Evolutionary conservation across 805 yeast genomes (phyloP).

Genomic region (Zygoascus tannicola): DNA sequence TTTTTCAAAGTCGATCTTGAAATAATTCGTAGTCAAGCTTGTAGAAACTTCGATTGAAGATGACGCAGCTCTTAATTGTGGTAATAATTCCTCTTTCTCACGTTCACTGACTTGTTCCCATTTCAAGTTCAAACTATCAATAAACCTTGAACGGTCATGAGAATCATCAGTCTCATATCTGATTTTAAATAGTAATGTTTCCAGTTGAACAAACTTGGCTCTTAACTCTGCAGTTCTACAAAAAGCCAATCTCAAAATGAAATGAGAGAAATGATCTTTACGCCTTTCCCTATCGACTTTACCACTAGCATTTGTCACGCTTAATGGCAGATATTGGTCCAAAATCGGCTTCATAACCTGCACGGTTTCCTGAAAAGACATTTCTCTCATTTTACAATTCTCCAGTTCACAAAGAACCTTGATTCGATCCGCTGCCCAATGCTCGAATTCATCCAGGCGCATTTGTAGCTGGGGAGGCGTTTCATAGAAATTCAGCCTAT

Average conservation of each 20-base stretch:
- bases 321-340: slow-evolving; percentile 55
- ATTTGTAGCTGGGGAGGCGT: slow-evolving; percentile 76
- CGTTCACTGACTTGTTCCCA: slow-evolving; percentile 59
- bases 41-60: slow-evolving; percentile 17
- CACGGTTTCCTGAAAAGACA: slow-evolving; percentile 56
- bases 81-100: slow-evolving; percentile 46
- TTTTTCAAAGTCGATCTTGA: slow-evolving; percentile 79
- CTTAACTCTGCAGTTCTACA: slow-evolving; percentile 76
- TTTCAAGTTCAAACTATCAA: slow-evolving; percentile 54
- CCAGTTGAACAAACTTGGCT: slow-evolving; percentile 68
- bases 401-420: slow-evolving; percentile 80
- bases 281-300: slow-evolving; percentile 45
- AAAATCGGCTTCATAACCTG: slow-evolving; percentile 55
- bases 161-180: slow-evolving; percentile 58
- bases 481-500: slow-evolving; percentile 65
- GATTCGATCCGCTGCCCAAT: slow-evolving; percentile 90
- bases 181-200: slow-evolving; percentile 60
- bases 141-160: slow-evolving; percentile 61
- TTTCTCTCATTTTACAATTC: slow-evolving; percentile 56
- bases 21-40: slow-evolving; percentile 45
- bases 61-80: slow-evolving; percentile 41
- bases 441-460: slow-evolving; percentile 85
- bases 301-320: slow-evolving; percentile 26
- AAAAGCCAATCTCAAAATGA: slow-evolving; percentile 76
- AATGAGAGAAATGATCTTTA: slow-evolving; percentile 91